Conservation (phyloP, 1,284 basidiomycete genomes). For the Apiotrichum mycotoxinovorans region DNA sequence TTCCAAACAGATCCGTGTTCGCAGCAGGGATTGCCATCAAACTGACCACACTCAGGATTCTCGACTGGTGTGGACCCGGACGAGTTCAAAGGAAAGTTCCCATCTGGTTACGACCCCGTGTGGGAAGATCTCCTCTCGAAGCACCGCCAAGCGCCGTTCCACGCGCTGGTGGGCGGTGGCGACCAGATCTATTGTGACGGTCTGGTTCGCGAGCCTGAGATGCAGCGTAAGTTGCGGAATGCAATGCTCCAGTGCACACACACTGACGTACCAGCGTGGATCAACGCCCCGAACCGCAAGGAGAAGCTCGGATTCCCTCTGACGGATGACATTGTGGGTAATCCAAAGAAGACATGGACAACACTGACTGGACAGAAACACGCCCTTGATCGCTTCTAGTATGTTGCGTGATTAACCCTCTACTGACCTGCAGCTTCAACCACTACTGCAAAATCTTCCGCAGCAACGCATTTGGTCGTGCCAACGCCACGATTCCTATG, state of each 20-base stretch:
- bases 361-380: constrained; percentile 29
- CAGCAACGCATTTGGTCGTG: constrained; percentile 83
- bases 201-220: constrained; percentile 52
- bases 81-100: constrained; percentile 56
- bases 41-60: constrained; percentile 46
- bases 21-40: background rate
- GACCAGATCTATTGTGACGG: constrained; percentile 54
- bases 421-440: constrained; percentile 58
- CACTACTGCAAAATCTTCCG: constrained; percentile 87
- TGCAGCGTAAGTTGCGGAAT: constrained; percentile 40
- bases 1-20: background rate
- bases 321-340: constrained; percentile 64
- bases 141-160: constrained; percentile 77
- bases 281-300: constrained; percentile 62
- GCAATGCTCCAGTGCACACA: background rate
- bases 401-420: constrained; percentile 2
- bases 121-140: constrained; percentile 86
- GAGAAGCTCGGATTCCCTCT: constrained; percentile 63
- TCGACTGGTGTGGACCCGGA: constrained; percentile 52
- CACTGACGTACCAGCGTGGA: constrained; percentile 65
- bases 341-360: background rate
- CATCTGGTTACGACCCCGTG: constrained; percentile 71
- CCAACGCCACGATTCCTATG: constrained; percentile 83
- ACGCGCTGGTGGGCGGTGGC: constrained; percentile 57
- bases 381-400: constrained; percentile 73